Percentiles rank a stretch among this genome's conserved stretches.
Evolutionary conservation across 1,139 yeast species (phyloP).

Genomic region (Yamadazyma aaseri): DNA sequence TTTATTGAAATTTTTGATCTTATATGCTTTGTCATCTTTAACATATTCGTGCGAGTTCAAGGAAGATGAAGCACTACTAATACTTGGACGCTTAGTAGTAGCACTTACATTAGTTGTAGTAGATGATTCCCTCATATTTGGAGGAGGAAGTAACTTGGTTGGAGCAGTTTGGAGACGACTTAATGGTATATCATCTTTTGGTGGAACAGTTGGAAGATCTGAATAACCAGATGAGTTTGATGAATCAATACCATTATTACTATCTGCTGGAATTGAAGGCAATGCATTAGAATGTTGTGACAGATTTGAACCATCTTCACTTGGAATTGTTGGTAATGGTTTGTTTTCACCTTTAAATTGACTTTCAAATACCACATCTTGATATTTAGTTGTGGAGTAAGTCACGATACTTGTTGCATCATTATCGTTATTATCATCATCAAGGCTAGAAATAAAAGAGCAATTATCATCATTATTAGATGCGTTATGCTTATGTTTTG

Average conservation of each 20-base stretch:
- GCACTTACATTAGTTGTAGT: constrained; percentile 6
- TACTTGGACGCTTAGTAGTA: constrained; percentile 14
- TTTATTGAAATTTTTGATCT: constrained; percentile 35
- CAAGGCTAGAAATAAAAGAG: constrained; percentile 1
- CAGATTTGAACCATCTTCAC: too few relatives aligned
- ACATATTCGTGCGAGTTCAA: constrained; percentile 21
- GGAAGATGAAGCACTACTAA: constrained; percentile 13
- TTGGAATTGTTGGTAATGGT: constrained; percentile 28
- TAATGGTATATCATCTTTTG: constrained; percentile 1
- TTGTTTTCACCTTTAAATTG: constrained; percentile 36
- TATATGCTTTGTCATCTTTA: constrained; percentile 34
- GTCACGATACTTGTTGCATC: constrained; percentile 44
- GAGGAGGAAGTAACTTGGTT: constrained; percentile 13
- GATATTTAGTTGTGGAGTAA: constrained; percentile 53
- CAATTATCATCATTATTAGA: constrained; percentile 3
- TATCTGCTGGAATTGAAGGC: too few relatives aligned
- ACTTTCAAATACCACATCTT: constrained; percentile 50
- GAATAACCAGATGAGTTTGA: background rate
- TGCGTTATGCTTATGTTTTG: background rate
- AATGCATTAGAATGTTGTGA: too few relatives aligned
- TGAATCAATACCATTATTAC: too few relatives aligned
- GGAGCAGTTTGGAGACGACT: background rate
- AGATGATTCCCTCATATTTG: constrained; percentile 14
- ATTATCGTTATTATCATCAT: constrained; percentile 19
- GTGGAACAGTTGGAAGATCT: constrained; percentile 5